phyloP scores from a whole-genome alignment of 805 yeast genomes.

The Candida gorgasii region DNA sequence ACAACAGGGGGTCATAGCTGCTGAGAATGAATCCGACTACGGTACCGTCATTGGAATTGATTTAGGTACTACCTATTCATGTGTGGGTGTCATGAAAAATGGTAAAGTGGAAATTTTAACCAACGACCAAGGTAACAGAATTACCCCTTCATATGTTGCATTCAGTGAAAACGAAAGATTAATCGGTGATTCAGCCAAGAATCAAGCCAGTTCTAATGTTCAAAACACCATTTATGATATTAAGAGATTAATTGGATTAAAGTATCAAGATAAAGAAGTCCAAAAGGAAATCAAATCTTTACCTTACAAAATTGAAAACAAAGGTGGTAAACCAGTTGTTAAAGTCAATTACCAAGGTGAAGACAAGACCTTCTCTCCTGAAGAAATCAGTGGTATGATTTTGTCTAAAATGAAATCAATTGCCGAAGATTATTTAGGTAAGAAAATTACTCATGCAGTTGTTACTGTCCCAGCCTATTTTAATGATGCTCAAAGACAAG shows the following conservation, averaged over 20 bases:
- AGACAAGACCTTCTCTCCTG: conserved; percentile 85
- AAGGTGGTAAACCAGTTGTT: conserved; percentile 76
- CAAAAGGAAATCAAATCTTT: conserved; percentile 57
- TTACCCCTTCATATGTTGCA: conserved; percentile 94
- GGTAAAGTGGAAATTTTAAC: conserved; percentile 95
- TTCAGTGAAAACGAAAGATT: conserved; percentile 91
- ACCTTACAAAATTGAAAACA: conserved; percentile 80
- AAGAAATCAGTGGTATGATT: conserved; percentile 93
- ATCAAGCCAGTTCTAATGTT: conserved; percentile 95
- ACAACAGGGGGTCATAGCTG: conserved; percentile 17
- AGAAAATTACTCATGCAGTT: conserved; percentile 74
- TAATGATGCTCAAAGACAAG: conserved; percentile 98
- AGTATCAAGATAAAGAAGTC: conserved; percentile 76
- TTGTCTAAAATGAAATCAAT: conserved; percentile 86
- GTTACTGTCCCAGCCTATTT: conserved; percentile 97
- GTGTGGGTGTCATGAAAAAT: conserved; percentile 92
- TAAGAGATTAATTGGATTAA: conserved; percentile 93
- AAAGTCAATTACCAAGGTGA: conserved; percentile 84
- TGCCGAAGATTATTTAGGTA: conserved; percentile 79
- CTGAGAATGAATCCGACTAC: conserved; percentile 31
- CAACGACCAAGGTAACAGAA: conserved; percentile 98
- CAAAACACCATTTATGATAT: conserved; percentile 87
- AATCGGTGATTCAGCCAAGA: conserved; percentile 96
- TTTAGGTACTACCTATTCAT: conserved; percentile 89
- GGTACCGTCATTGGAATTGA: conserved; percentile 70